A percentile compares a stretch with the other conserved stretches of the same genome.
These are phyloP conservation scores for Synchytrium microbalum DNA, from an alignment of 371 early-diverging fungal species.

Conservation along the genomic window DNA sequence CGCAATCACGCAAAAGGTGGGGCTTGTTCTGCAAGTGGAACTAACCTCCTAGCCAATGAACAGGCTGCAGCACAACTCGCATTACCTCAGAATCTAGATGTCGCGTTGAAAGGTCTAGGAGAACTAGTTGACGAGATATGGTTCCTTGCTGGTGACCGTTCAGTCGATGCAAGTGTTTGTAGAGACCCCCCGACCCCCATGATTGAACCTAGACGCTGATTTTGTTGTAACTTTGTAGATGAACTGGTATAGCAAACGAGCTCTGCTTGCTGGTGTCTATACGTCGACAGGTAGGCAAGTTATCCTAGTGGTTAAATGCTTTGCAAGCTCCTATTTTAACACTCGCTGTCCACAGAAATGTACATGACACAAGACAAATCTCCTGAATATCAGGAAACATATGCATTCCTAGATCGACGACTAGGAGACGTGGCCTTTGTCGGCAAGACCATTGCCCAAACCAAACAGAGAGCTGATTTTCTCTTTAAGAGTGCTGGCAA, in stretches of 20 bases:
- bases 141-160: constrained; percentile 78
- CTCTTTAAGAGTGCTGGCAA: constrained; percentile 40
- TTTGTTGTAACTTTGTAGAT: constrained; percentile 38
- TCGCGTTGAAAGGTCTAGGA: constrained; percentile 58
- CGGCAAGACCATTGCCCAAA: constrained; percentile 49
- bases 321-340: not conserved
- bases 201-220: not conserved
- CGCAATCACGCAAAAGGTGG: not conserved
- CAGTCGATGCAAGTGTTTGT: constrained; percentile 17
- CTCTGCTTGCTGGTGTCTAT: constrained; percentile 69
- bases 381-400: constrained; percentile 60
- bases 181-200: not conserved
- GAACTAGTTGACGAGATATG: constrained; percentile 79
- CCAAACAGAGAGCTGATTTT: constrained; percentile 33
- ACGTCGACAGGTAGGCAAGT: constrained; percentile 50
- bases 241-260: constrained; percentile 82
- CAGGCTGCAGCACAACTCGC: constrained; percentile 78
- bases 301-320: not conserved
- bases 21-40: not conserved
- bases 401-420: constrained; percentile 65
- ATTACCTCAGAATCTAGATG: constrained; percentile 62
- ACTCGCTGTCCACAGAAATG: constrained; percentile 43
- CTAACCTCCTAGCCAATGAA: too few species aligned
- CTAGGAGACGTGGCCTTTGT: constrained; percentile 58
- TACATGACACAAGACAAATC: constrained; percentile 84